Evolutionary conservation across 2,329 filamentous ascomycete species (phyloP).

Genomic region (Phialophora chinensis): DNA sequence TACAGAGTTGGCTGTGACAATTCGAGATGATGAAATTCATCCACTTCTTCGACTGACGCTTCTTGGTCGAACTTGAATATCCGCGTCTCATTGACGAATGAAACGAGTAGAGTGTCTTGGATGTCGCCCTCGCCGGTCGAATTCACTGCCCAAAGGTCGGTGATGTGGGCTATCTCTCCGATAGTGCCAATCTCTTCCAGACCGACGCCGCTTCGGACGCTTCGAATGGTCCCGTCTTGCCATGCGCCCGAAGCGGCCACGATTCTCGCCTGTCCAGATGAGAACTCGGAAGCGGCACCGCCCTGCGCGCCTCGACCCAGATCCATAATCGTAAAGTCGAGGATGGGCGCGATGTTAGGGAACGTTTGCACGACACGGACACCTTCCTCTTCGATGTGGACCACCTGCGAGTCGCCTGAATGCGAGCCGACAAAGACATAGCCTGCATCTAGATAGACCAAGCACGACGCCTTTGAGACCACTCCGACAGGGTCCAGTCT

Average conservation of each 20-base stretch:
- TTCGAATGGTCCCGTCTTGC: slow-evolving; percentile 84
- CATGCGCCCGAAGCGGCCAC: slow-evolving; percentile 92
- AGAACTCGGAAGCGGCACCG: slow-evolving; percentile 83
- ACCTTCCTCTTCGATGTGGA: slow-evolving; percentile 66
- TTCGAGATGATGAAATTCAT: slow-evolving; percentile 72
- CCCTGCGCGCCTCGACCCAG: slow-evolving; percentile 85
- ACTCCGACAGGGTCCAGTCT: slow-evolving; percentile 69
- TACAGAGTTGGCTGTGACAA: slow-evolving; percentile 75
- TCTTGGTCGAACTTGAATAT: slow-evolving; percentile 76
- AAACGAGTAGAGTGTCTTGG: slow-evolving; percentile 75
- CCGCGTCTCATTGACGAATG: slow-evolving; percentile 82
- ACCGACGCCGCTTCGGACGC: slow-evolving; percentile 90
- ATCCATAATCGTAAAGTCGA: slow-evolving; percentile 96
- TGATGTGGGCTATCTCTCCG: slow-evolving; percentile 76
- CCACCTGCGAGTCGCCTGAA: slow-evolving; percentile 87
- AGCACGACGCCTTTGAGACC: slow-evolving; percentile 75
- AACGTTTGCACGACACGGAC: slow-evolving; percentile 76
- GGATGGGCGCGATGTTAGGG: slow-evolving; percentile 84
- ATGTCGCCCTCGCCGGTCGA: slow-evolving; percentile 57
- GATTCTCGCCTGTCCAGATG: slow-evolving; percentile 90
- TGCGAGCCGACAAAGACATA: slow-evolving; percentile 88
- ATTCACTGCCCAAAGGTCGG: slow-evolving; percentile 72
- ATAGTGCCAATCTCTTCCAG: slow-evolving; percentile 85
- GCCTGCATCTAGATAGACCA: slow-evolving; percentile 77
- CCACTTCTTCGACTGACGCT: slow-evolving; percentile 85